Evolutionary conservation across 2,329 filamentous ascomycete genomes (phyloP), one percentile per base, ranked within the genome.

Genomic region (Byssoonygena ceratinophila): DNA sequence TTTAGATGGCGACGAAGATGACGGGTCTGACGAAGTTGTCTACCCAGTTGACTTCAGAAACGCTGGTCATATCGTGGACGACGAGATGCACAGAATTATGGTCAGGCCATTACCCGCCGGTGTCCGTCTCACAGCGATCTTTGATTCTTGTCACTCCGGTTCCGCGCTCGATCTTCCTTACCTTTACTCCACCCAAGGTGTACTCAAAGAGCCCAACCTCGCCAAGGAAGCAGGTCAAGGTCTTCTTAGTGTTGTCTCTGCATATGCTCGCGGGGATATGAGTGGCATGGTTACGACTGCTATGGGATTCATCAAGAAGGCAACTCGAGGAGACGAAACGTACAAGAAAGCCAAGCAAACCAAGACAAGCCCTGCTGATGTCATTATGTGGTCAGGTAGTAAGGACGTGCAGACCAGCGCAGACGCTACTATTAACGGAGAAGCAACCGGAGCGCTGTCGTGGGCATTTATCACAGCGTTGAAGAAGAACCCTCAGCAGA

Each of bases 381-480:
- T 98, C 29, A 81, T 98, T 66, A 94, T 96, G 87, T 95, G 90
- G 85, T 94, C 87, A 56, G 92, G 92, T 53, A 94, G 87, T 73
- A 96, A 95, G 71, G 92, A 98, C 66, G 81, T 84, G 56, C 92
- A 97, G 71, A 98, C 92, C 61, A 94, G 89, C 54, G 86, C 88
- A 71, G 92, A 98, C 68, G 90, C 92, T 11, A 86, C 82, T 25
- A 96, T 97, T 59, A 81, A 78, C 40, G 82, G 87, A 53, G 79
- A 96, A 71, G 91, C 92, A 31, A 98, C 92, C 0, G 92, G 92
- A 52, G 92, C 92, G 68, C 97, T 98, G 92, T 95, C 89, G 2
- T 96, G 86, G 82, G 92, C 92, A 1, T 98, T 98, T 68, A 92
- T 98, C 68, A 82, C 79, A 1, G 84, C 90, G 18, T 78, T 97